Base-by-base conservation (phyloP, 2,329 filamentous ascomycete species). In the Aspergillus brasiliensis region DNA sequence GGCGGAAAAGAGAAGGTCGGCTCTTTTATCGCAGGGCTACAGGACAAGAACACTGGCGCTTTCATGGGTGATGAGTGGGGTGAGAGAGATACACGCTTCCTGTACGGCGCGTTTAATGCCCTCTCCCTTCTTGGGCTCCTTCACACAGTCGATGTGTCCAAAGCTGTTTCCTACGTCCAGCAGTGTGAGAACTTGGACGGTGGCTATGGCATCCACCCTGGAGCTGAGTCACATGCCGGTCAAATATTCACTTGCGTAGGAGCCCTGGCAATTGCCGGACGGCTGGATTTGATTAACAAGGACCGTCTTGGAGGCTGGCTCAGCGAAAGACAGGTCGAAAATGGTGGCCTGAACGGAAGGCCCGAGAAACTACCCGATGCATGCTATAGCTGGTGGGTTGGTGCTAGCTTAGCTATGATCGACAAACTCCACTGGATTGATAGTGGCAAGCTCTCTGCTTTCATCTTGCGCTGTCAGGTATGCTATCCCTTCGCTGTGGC, bases 361-460 rank as follows among this genome's bases (percentile, higher is more conserved):
- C 95, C 95, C 0, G 95, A 98, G 79, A 99, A 99, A 81, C 80
- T 91, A 63, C 94, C 97, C 74, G 95, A 99, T 75, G 94, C 97
- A 13, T 99, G 95, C 80, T 99, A 99, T 79, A 97, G 92, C 75
- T 99, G 95, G 95, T 99, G 95, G 95, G 95, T 98, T 47, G 81
- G 94, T 71, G 94, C 91, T 72, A 97, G 93, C 74, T 80, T 99
- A 67, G 89, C 90, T 48, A 97, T 98, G 84, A 91, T 99, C 67
- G 88, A 85, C 56, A 88, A 89, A 57, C 84, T 92, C 56, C 91
- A 97, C 75, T 99, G 95, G 95, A 96, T 99, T 73, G 91, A 99
- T 79, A 85, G 88, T 52, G 83, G 88, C 59, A 91, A 91, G 72
- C 84, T 99, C 69, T 84, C 88, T 54, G 76, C 78, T 23, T 99